Evolutionary conservation across 768 basidiomycete species (phyloP), one percentile per base, ranked within the genome.

Genomic region (Suillus subluteus): DNA sequence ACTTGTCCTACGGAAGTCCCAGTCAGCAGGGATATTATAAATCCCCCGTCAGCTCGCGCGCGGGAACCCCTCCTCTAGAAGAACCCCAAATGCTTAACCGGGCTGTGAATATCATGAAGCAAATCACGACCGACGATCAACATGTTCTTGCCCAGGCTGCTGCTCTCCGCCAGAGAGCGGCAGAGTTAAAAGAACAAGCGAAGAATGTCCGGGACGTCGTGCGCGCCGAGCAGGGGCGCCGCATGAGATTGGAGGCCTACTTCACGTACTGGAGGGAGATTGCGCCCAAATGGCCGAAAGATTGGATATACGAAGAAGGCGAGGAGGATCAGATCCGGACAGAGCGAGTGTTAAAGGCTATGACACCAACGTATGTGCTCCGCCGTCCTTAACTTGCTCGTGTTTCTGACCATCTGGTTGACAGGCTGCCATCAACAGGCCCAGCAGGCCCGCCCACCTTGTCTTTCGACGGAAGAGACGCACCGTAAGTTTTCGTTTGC

Each of bases 181-280:
- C 65, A 23, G 67, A 63, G 37, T 64, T 75, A 12, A 67, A 69
- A 37, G 69, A 70, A 41, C 70, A 64, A 44, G 74, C 69, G 12
- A 69, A 69, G 52, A 69, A 72, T n/a, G 48, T 72, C 32, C 73
- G 76, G 12, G 70, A 72, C 4, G 67, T 73, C 9, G 68, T 69
- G 1, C 70, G 70, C 58, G 73, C 69, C 0, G 74, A 77, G 64
- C 64, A 16, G 37, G 74, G 68, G 18, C 67, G 77, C 16, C 65
- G 74, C 61, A 71, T 71, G 54, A 66, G 77, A 16, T 72, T 78
- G 69, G 71, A 77, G 23, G 38, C 66, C 9, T 77, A 69, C 32
- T 78, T 73, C 44, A 63, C 65, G 38, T 71, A 75, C 41, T 78
- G 78, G 74, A 68, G 69, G 35, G 67, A 79, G 35, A 71, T 68